Conservation (phyloP, 805 yeast genomes). For the Spencermartinsiella europaea region DNA sequence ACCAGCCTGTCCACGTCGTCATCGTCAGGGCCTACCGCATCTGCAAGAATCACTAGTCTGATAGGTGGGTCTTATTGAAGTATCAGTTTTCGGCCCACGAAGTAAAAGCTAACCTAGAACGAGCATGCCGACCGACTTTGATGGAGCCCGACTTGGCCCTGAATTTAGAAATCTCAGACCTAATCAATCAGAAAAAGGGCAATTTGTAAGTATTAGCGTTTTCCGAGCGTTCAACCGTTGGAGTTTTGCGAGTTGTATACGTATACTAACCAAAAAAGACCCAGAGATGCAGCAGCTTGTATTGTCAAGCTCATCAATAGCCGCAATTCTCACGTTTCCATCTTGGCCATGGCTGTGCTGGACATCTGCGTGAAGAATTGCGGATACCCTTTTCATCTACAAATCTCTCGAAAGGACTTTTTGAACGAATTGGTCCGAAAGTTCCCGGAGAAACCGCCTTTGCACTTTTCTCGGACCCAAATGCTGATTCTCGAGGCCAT, state of each 20-base stretch:
- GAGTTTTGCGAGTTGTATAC: slow-evolving; percentile 2
- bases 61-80: slow-evolving; percentile 24
- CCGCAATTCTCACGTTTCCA: slow-evolving; percentile 76
- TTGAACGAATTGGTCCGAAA: slow-evolving; percentile 86
- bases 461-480: slow-evolving; percentile 77
- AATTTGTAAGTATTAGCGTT: slow-evolving; percentile 39
- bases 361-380: slow-evolving; percentile 95
- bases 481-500: slow-evolving; percentile 80
- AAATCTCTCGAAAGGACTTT: slow-evolving; percentile 91
- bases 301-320: slow-evolving; percentile 78
- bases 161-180: slow-evolving; percentile 89
- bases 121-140: slow-evolving; percentile 83
- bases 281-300: slow-evolving; percentile 87
- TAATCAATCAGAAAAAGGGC: slow-evolving; percentile 89
- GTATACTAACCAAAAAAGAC: slow-evolving; percentile 29
- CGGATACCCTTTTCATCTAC: slow-evolving; percentile 95
- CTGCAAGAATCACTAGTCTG: slow-evolving; percentile 22
- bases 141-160: slow-evolving; percentile 82
- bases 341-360: slow-evolving; percentile 67
- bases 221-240: no score
- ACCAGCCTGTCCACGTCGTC: slow-evolving; percentile 5
- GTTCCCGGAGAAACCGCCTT: slow-evolving; percentile 93
- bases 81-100: neutral
- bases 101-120: slow-evolving; percentile 37
- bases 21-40: slow-evolving; percentile 13